Conservation (phyloP, 2,329 filamentous ascomycete species). For the Blastomyces percursus region DNA sequence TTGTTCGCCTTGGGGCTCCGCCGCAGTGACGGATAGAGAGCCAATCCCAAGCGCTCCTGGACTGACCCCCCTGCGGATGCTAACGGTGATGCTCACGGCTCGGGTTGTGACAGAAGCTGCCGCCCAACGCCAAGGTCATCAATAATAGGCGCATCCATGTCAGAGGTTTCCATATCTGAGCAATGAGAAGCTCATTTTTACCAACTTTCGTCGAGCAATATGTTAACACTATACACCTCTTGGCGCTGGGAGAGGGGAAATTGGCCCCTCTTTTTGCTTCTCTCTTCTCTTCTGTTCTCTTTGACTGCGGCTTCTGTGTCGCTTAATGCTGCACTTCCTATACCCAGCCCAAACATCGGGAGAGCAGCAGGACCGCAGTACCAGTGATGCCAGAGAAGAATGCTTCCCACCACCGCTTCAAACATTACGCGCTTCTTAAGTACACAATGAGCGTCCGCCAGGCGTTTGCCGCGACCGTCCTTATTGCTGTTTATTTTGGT, state of each 20-base stretch:
- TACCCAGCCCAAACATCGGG: background rate
- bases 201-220: background rate
- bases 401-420: background rate
- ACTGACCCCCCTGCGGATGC: background rate
- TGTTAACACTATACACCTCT: background rate
- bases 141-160: too few species aligned
- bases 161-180: background rate
- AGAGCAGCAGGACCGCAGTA: background rate
- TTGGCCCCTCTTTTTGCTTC: background rate
- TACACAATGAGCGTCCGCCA: background rate
- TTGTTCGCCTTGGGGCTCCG: too few species aligned
- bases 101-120: too few species aligned
- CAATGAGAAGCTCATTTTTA: background rate
- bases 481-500: background rate
- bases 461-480: background rate
- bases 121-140: too few species aligned
- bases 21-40: too few species aligned
- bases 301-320: background rate
- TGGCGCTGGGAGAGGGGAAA: background rate
- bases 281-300: background rate
- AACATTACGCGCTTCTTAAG: background rate
- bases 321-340: background rate
- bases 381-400: background rate
- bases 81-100: background rate
- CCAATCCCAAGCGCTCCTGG: too few species aligned